These are phyloP conservation scores for Stentor coeruleus DNA, from an alignment of 73 alveolate species.

Conservation along the genomic window DNA sequence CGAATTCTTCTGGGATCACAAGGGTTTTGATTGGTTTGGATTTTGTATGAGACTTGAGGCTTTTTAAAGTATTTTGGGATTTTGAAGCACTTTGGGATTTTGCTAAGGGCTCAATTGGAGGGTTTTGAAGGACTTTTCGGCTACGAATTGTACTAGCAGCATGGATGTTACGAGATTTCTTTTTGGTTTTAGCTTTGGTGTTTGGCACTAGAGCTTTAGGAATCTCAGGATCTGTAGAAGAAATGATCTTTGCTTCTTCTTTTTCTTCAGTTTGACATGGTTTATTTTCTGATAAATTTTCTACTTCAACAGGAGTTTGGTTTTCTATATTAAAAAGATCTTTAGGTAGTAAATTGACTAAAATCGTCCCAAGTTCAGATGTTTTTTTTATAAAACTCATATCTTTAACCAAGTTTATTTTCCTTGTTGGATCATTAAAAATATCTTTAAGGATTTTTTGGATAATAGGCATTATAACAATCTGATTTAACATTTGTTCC, in stretches of 20 bases:
- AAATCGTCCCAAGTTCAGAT: too few species aligned
- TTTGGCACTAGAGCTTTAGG: not conserved
- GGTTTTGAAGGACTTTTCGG: not conserved
- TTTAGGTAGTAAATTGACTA: too few species aligned
- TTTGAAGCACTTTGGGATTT: not conserved
- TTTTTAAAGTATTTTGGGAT: too few species aligned
- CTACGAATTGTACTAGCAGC: not conserved
- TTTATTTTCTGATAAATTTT: not conserved
- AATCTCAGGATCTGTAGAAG: not conserved
- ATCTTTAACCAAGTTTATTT: too few species aligned
- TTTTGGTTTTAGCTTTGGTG: not conserved
- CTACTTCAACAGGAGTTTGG: not conserved
- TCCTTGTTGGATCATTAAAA: not conserved
- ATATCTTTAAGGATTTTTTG: not conserved
- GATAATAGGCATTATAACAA: not conserved
- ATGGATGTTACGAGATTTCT: not conserved
- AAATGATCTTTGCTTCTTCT: not conserved
- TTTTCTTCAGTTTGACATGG: not conserved
- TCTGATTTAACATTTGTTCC: not conserved
- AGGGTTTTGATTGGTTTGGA: not conserved
- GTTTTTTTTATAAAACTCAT: too few species aligned
- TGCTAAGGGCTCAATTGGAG: too few species aligned
- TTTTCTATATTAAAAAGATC: not conserved
- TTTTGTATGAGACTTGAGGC: not conserved
- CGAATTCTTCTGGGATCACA: conserved; percentile 7